Percentiles rank a stretch among this genome's conserved stretches.
Conservation (phyloP, 164 flowering plant species). For the Taxillus chinensis region DNA sequence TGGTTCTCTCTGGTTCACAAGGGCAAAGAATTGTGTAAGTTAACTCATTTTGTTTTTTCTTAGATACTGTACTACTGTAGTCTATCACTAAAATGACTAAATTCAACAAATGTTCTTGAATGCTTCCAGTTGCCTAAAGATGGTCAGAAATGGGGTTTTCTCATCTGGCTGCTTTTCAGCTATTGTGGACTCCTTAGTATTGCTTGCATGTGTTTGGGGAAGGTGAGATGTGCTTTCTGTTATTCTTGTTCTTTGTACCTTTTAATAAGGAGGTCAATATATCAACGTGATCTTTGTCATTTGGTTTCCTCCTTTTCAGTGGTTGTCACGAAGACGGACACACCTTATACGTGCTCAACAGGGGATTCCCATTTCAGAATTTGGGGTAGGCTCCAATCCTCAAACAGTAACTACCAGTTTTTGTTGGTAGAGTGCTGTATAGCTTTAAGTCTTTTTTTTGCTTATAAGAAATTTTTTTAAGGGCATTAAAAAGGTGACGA, state of each 20-base stretch:
- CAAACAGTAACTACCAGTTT: no score
- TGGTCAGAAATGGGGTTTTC: constrained; percentile 98
- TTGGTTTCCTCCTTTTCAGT: constrained; percentile 31
- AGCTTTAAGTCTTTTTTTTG: no score
- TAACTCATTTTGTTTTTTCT: neutral
- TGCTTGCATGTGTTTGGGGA: constrained; percentile 67
- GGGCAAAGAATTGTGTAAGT: constrained; percentile 82
- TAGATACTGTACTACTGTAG: neutral
- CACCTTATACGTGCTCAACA: constrained; percentile 85
- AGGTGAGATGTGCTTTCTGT: constrained; percentile 30
- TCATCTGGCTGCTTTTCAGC: constrained; percentile 94
- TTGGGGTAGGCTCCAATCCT: constrained; percentile 46
- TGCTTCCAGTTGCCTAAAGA: constrained; percentile 81
- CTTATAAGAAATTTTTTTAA: no score
- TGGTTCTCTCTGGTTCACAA: constrained; percentile 92
- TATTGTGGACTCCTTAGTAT: constrained; percentile 86
- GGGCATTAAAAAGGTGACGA: no score
- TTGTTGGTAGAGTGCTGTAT: no score
- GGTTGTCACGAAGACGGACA: constrained; percentile 77
- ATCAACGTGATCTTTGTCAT: constrained; percentile 3
- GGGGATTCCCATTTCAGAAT: constrained; percentile 93
- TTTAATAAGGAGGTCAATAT: no score
- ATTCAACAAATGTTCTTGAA: constrained; percentile 1
- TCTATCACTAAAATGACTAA: neutral
- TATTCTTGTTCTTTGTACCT: neutral